Percentiles rank a stretch among this genome's conserved stretches.
Evolutionary conservation across 2,329 filamentous ascomycete species (phyloP).

Genomic region (Talaromyces rugulosus): DNA sequence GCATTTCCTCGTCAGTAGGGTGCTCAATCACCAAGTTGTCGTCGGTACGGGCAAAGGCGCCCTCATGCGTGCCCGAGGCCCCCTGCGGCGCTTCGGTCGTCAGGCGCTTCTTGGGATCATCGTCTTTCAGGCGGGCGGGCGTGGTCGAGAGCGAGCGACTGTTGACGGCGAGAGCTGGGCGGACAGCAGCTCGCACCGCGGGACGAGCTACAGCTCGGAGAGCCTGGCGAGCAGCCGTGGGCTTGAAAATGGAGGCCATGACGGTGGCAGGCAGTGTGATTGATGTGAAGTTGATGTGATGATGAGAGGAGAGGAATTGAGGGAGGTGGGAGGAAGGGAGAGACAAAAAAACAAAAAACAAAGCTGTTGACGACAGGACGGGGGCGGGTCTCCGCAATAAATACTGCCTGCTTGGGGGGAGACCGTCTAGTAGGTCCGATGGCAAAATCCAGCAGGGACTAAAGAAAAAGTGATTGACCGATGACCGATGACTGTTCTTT

Average conservation of each 20-base stretch:
- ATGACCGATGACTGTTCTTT: not conserved
- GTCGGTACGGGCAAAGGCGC: constrained; percentile 74
- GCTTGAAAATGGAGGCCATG: constrained; percentile 25
- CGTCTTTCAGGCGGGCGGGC: constrained; percentile 17
- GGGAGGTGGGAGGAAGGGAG: not conserved
- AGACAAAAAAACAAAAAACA: not conserved
- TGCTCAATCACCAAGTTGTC: constrained; percentile 74
- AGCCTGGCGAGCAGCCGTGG: constrained; percentile 23
- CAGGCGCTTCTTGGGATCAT: constrained; percentile 19
- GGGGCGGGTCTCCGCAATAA: constrained; percentile 7
- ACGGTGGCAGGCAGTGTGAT: not conserved
- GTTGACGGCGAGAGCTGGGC: constrained; percentile 13
- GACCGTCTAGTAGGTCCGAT: not conserved
- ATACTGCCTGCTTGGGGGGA: not conserved
- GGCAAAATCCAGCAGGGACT: constrained; percentile 5
- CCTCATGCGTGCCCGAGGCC: constrained; percentile 47
- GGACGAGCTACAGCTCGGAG: constrained; percentile 21
- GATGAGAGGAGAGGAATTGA: not conserved
- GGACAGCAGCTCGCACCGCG: constrained; percentile 14
- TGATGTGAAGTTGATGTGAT: not conserved
- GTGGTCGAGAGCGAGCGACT: constrained; percentile 30
- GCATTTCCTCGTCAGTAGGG: constrained; percentile 69
- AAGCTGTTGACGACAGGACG: not conserved
- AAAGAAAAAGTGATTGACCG: not conserved
- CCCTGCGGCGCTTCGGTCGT: constrained; percentile 29